Evolutionary conservation across 2,329 filamentous ascomycete genomes (phyloP).

Genomic region (Trichoderma aggressivum): DNA sequence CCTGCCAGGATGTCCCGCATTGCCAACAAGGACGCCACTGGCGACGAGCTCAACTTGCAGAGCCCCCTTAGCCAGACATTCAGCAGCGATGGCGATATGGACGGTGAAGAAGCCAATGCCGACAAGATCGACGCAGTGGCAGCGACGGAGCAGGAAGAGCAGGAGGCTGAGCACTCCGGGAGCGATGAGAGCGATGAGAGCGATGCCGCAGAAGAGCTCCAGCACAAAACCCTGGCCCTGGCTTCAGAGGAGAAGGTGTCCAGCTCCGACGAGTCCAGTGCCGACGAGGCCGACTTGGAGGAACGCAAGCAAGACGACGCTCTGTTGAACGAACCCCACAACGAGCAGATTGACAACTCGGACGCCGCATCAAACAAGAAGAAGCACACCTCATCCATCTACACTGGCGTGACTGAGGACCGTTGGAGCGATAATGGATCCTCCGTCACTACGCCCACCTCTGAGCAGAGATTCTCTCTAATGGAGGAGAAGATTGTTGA

Average conservation of each 20-base stretch:
- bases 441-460: constrained; percentile 38
- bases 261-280: neutral
- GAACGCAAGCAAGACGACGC: neutral
- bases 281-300: neutral
- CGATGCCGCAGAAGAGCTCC: neutral
- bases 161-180: neutral
- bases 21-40: constrained; percentile 48
- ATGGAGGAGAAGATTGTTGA: constrained; percentile 32
- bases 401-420: constrained; percentile 37
- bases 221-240: neutral
- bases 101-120: constrained; percentile 19
- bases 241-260: neutral
- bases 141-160: neutral
- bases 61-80: constrained; percentile 54
- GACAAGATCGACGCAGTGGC: neutral
- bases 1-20: constrained; percentile 59
- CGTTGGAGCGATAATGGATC: constrained; percentile 38
- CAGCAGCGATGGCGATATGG: constrained; percentile 30
- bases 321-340: constrained; percentile 12
- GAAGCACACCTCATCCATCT: constrained; percentile 39
- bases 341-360: constrained; percentile 29
- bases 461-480: constrained; percentile 35
- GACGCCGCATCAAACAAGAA: constrained; percentile 31
- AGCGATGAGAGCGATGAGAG: neutral
- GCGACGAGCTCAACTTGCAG: constrained; percentile 55